Base-by-base conservation (phyloP, 306 rosid species). In the Corylus avellana region DNA sequence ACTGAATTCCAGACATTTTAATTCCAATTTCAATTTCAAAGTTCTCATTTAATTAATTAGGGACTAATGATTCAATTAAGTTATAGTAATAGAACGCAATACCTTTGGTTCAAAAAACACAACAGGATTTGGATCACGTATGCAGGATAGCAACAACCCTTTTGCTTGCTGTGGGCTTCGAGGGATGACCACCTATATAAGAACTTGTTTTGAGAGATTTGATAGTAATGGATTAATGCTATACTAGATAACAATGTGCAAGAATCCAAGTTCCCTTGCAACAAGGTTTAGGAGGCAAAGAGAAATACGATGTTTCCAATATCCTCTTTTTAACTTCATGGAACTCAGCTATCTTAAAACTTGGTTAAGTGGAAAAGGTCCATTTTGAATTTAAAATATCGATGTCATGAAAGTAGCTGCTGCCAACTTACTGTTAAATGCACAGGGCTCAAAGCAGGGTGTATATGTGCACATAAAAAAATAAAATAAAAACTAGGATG, bases 81-180 rank as follows among this genome's bases (percentile, higher is more conserved):
- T 55, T 66, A 32, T 68, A 59, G 7, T 66, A 22, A 14, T 68
- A 70, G 67, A 78, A 76, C 0, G 49, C 78, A 82, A 67, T 77
- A 93, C 99, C 98, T 91, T 95, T 27, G 99, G 99, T 83, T 95
- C 99, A 48, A 95, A 93, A 86, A 93, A 95, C 74, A 95, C 89
- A 62, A 95, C 75, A 63, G 99, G 99, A 86, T 95, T 95, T 62
- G 93, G 97, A 86, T 95, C 97, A 37, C 99, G 90, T 25, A 95
- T 90, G 86, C 91, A 81, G 44, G 99, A 95, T 46, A 95, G 89
- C 78, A 95, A 71, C 71, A 95, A 86, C 56, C 98, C 99, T 86
- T 95, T 95, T 22, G 98, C 99, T 86, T 95, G 88, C 53, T 75
- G 80, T 46, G 99, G 99, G 83, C 97, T 95, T 78, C 99, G 92